Evolutionary conservation across 1,139 yeast species (phyloP).

Genomic region (Kodamaea plutei): DNA sequence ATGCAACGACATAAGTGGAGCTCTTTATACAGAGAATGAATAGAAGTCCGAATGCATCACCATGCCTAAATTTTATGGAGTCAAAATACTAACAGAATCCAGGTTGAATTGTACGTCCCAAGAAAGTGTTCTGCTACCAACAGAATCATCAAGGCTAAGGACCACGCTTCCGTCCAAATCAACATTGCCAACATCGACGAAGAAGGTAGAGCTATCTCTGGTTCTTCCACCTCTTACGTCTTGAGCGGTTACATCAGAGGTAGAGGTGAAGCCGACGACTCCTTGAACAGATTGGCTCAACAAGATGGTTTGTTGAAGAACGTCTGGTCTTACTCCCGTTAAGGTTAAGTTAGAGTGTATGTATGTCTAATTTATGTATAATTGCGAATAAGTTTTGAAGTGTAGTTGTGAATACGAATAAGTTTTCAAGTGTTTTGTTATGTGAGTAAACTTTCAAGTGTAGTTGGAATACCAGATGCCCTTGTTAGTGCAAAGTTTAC

Average conservation of each 20-base stretch:
- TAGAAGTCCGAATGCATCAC: not conserved
- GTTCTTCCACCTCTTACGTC: slow-evolving; percentile 92
- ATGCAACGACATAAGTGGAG: not conserved
- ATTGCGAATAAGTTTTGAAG: slow-evolving; percentile 1
- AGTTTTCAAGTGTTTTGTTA: too few relatives aligned
- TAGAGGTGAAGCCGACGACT: slow-evolving; percentile 93
- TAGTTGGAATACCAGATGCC: too few relatives aligned
- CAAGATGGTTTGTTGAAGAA: slow-evolving; percentile 97
- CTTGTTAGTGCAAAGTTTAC: too few relatives aligned
- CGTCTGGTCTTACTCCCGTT: slow-evolving; percentile 99
- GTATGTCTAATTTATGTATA: slow-evolving; percentile 3
- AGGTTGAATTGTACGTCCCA: slow-evolving; percentile 99
- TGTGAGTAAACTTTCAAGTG: too few relatives aligned
- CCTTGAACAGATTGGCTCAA: slow-evolving; percentile 99
- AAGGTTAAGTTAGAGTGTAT: slow-evolving; percentile 40
- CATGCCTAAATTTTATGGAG: not conserved
- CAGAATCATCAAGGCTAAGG: slow-evolving; percentile 99
- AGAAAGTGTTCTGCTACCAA: slow-evolving; percentile 99
- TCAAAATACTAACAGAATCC: slow-evolving; percentile 29
- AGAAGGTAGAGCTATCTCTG: slow-evolving; percentile 93
- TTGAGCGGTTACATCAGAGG: slow-evolving; percentile 88
- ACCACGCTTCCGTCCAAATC: slow-evolving; percentile 95
- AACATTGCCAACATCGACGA: slow-evolving; percentile 65
- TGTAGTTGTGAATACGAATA: too few relatives aligned
- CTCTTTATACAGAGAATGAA: not conserved